Evolutionary conservation across 805 yeast species (phyloP), one percentile per base, ranked within the genome.

Genomic region (Jamesozyma hellenica): DNA sequence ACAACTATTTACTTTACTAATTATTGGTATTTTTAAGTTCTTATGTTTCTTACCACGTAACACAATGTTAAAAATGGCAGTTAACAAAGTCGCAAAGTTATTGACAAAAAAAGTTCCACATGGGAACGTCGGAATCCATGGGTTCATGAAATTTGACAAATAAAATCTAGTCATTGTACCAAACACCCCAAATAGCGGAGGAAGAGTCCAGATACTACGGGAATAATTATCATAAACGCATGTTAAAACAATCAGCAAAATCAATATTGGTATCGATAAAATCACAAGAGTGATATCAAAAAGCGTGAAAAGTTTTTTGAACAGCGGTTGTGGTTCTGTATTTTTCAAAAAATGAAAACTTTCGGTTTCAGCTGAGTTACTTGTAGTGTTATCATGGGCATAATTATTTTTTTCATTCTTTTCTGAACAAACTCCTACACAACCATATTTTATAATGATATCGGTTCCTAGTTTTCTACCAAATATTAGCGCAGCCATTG

Each of bases 201-300:
- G 60, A 42, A 85, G 66, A 4, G 82, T 74, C 90, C 94, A 87
- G 7, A 63, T 46, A n/a, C 49, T 48, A 42, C 94, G 73, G 71
- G 86, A 78, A 37, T 42, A 47, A 30, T 52, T 58, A 19, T 39
- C 42, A 14, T 58, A 58, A 1, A 65, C 44, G 3, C 66, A 61
- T 1, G 64, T 40, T 2, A 61, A 34, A 35, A 53, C 53, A 28
- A 50, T 36, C 34, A 53, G 47, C 42, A 62, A 17, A 16, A 48
- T 47, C 8, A 59, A 27, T 4, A 58, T 29, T 1, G 64, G 64
- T 4, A 58, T 27, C 1, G 46, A 36, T 9, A 46, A 27, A 2
- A 40, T 14, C 11, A 25, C 40, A 8, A 43, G 18, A 2, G 38
- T 3, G n/a, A 28, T 28, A 28, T 41, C 39, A 2, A 44, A 5